Evolutionary conservation across 495 filamentous ascomycete genomes (phyloP).

Genomic region (Lasiosphaeria hispida): DNA sequence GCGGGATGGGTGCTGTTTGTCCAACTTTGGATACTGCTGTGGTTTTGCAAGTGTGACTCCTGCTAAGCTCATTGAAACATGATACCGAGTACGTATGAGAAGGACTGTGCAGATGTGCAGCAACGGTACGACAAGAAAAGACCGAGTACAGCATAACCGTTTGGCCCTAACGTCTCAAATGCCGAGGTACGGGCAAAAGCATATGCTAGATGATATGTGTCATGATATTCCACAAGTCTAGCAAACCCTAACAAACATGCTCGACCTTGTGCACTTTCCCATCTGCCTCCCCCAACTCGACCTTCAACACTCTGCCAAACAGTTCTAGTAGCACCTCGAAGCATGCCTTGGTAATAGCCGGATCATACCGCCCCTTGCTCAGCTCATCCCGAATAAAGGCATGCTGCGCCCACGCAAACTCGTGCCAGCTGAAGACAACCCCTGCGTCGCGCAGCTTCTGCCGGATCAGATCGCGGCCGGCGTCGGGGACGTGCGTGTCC

Average conservation of each 20-base stretch:
- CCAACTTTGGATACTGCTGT: no score
- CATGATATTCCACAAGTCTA: neutral
- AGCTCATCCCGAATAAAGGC: constrained; percentile 96
- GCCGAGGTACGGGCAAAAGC: no score
- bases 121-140: no score
- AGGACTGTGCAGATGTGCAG: no score
- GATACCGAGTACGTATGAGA: no score
- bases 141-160: no score
- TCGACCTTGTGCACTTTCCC: constrained; percentile 28
- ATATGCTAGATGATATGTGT: no score
- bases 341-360: constrained; percentile 80
- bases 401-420: constrained; percentile 89
- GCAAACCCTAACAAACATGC: constrained; percentile 25
- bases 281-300: constrained; percentile 63
- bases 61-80: no score
- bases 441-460: constrained; percentile 75
- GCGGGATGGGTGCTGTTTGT: no score
- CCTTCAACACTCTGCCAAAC: constrained; percentile 74
- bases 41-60: no score
- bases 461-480: constrained; percentile 82
- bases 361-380: constrained; percentile 90
- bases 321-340: constrained; percentile 88
- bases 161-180: no score
- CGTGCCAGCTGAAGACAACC: constrained; percentile 77
- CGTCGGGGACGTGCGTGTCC: constrained; percentile 86